Evolutionary conservation across 768 basidiomycete genomes (phyloP), one percentile per base, ranked within the genome.

Genomic region (Trametes elegans): DNA sequence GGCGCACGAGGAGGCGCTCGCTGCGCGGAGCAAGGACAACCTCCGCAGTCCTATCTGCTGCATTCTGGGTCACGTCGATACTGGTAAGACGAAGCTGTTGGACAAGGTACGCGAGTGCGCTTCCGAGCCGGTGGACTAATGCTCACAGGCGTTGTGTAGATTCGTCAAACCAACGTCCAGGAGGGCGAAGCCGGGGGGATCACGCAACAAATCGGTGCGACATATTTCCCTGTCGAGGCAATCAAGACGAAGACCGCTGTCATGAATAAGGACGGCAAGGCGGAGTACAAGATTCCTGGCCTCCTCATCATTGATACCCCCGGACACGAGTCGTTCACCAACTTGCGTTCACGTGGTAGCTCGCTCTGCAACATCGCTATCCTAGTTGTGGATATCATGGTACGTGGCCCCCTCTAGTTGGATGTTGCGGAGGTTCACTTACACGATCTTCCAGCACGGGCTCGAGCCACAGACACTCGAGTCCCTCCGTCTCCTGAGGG

Each of bases 111-210:
- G 78, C 64, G n/a, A 5, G 27, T 31, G 41, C 29, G 16, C 50
- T 44, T 23, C 7, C 4, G 13, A 18, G 7, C 7, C 28, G 21
- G 5, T 3, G 18, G 19, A 9, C 26, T 14, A 13, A 3, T 28
- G 24, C 21, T 40, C 31, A 49, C 27, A 10, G 43, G 6, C 2
- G 2, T 5, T 28, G 7, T 27, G 9, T 61, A 97, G 93, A 99
- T 99, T 69, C 94, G 97, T 62, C 96, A 98, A 87, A 98, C 96
- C 5, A 98, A 98, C 62, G 97, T 99, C 19, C 95, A 98, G 73
- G 97, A 98, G 69, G 97, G 97, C 50, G 97, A 99, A 81, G 97
- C 97, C 3, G 97, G 97, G 62, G 97, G 97, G 75, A 99, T 99
- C 71, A 99, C 97, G 0, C 97, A 98, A 71, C 97, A 99, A 71